Percentiles rank a stretch among this genome's conserved stretches.
phyloP scores from a whole-genome alignment of 1,284 basidiomycete genomes.

The Sporisorium reilianum region DNA sequence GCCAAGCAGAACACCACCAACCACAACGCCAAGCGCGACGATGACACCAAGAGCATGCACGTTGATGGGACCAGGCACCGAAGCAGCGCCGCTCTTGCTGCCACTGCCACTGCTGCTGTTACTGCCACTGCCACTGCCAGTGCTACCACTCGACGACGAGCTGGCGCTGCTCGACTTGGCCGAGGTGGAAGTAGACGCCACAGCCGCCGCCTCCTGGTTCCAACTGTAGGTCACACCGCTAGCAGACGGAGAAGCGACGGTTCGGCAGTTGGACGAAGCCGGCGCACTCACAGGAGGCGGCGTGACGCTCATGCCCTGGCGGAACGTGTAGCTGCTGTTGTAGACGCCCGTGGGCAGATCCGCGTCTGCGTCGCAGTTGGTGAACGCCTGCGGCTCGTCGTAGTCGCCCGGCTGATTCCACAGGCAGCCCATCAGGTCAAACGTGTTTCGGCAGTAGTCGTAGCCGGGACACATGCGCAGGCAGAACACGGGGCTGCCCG shows the following conservation, averaged over 20 bases:
- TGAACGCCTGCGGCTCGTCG: conserved; percentile 53
- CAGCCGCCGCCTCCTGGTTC: conserved; percentile 45
- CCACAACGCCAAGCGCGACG: conserved; percentile 19
- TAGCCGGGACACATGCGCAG: conserved; percentile 57
- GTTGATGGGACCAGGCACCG: conserved; percentile 8
- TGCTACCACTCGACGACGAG: conserved; percentile 5
- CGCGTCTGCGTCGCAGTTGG: conserved; percentile 58
- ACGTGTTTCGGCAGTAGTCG: conserved; percentile 59
- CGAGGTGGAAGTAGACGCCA: conserved; percentile 11
- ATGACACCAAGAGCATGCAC: conserved; percentile 20
- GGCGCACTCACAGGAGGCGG: conserved; percentile 54
- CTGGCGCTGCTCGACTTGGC: conserved; percentile 7
- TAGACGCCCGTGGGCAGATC: conserved; percentile 59
- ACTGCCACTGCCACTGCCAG: neutral
- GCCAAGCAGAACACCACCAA: conserved; percentile 23
- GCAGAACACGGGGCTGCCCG: conserved; percentile 56
- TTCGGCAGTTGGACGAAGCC: conserved; percentile 53
- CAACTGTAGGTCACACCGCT: conserved; percentile 63
- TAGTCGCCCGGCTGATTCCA: conserved; percentile 57
- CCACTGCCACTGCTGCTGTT: conserved; percentile 3
- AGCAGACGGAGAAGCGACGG: conserved; percentile 46
- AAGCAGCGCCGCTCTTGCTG: conserved; percentile 29
- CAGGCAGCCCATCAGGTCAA: conserved; percentile 61
- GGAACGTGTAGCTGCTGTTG: conserved; percentile 59
- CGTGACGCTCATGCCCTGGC: conserved; percentile 54